Evolutionary conservation across 2,329 filamentous ascomycete species (phyloP), one percentile per base, ranked within the genome.

Genomic region (Pestalotiopsis sp.): DNA sequence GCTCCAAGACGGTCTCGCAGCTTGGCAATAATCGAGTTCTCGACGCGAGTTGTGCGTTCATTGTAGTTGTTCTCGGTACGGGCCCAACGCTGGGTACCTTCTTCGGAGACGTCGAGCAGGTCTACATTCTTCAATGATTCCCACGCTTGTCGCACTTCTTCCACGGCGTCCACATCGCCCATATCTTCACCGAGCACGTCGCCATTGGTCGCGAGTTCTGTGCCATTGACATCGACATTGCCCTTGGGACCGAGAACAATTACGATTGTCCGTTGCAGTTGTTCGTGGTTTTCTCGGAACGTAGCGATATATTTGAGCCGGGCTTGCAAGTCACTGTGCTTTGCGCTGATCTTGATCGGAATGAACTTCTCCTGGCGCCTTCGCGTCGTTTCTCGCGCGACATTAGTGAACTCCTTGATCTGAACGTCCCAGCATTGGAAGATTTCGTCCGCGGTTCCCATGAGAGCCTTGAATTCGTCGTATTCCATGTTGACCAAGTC

Each of bases 331-430:
- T 95, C 93, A 52, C 90, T 91, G 78, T 99, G 96, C 75, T 93
- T 92, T 70, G 94, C 92, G 72, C 87, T 89, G 79, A 99, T 95
- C 84, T 98, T 98, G 85, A 99, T 98, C 4, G 95, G 95, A 72
- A 99, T 98, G 80, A 99, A 99, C 79, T 97, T 97, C 80, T 98
- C 97, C 76, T 97, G 97, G 74, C 96, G 90, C 74, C 95, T 92
- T 72, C 95, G 90, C 3, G 94, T 98, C 6, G 97, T 94, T 77
- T 99, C 97, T 82, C 96, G 93, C 41, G 96, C 95, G 72, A 98
- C 94, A 74, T 98, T 97, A 17, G 95, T 98, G 78, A 99, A 99
- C 75, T 98, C 96, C 80, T 98, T 98, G 78, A 97, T 88, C 75
- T 95, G 94, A 67, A 97, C 94, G 74, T 99, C 96, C 96, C 96